These are phyloP conservation scores for Psidium friedrichsthalianum DNA, from an alignment of 345 rosid genomes.

Conservation along the genomic window DNA sequence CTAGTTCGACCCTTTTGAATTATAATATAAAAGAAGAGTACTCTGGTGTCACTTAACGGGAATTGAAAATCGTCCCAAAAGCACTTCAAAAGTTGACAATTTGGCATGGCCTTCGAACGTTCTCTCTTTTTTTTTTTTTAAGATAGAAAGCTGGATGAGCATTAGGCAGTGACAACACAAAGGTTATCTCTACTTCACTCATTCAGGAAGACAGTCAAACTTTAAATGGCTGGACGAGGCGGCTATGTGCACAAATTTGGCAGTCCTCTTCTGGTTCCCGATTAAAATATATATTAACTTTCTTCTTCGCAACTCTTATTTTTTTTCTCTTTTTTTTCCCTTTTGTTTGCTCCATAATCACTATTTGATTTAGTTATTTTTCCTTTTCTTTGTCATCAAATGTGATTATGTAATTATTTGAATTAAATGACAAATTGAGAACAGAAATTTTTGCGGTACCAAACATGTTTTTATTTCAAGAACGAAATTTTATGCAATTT, in stretches of 20 bases:
- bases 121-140: neutral
- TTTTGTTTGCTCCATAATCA: no score
- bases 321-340: no score
- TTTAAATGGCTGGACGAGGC: neutral
- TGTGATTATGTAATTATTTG: no score
- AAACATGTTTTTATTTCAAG: no score
- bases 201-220: neutral
- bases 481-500: no score
- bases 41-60: neutral
- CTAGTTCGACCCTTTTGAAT: neutral
- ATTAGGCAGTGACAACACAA: neutral
- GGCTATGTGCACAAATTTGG: neutral
- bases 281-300: neutral
- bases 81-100: neutral
- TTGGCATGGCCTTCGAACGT: neutral
- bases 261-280: neutral
- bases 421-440: no score
- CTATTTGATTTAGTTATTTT: no score
- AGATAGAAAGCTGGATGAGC: neutral
- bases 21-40: neutral
- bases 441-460: no score
- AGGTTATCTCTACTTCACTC: neutral
- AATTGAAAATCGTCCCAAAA: neutral
- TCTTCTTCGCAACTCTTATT: neutral
- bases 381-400: no score